Percentiles rank a stretch among this genome's conserved stretches.
Conservation (phyloP, 2,329 filamentous ascomycete genomes). For the Cladophialophora bantiana region DNA sequence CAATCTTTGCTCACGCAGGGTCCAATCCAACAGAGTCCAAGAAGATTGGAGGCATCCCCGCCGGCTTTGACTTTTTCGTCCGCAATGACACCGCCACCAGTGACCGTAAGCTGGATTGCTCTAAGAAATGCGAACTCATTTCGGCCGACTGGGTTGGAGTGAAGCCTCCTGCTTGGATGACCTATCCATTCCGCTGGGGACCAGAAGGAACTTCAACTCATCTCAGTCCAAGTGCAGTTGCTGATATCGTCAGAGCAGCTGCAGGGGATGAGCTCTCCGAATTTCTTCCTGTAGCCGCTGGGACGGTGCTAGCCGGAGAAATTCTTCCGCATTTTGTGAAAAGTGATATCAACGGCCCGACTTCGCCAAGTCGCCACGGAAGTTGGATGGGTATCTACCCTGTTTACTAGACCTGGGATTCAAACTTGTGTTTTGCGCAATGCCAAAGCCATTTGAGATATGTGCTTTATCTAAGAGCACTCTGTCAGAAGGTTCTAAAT, state of each 20-base stretch:
- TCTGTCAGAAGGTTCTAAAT: background rate
- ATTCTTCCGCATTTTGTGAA: constrained; percentile 31
- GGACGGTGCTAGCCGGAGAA: constrained; percentile 24
- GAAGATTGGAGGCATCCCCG: constrained; percentile 29
- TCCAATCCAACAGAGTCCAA: constrained; percentile 23
- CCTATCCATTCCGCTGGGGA: constrained; percentile 30
- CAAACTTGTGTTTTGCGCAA: background rate
- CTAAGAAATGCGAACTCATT: constrained; percentile 28
- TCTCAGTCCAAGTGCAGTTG: constrained; percentile 16
- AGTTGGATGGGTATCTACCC: constrained; percentile 30
- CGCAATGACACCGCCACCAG: constrained; percentile 26
- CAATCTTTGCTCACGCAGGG: constrained; percentile 15
- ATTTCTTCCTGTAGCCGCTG: constrained; percentile 21
- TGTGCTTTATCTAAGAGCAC: background rate
- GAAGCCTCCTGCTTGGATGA: constrained; percentile 17
- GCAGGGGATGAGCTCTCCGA: constrained; percentile 19
- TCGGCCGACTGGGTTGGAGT: constrained; percentile 20
- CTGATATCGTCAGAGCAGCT: constrained; percentile 20
- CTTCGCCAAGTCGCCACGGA: constrained; percentile 25
- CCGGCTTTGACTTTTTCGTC: constrained; percentile 27
- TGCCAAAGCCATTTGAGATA: background rate
- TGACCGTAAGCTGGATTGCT: constrained; percentile 21
- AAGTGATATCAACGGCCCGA: constrained; percentile 28
- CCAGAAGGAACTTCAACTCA: constrained; percentile 28
- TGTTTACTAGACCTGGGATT: constrained; percentile 19